Conservation (phyloP, 495 filamentous ascomycete species). For the Podospora conica region DNA sequence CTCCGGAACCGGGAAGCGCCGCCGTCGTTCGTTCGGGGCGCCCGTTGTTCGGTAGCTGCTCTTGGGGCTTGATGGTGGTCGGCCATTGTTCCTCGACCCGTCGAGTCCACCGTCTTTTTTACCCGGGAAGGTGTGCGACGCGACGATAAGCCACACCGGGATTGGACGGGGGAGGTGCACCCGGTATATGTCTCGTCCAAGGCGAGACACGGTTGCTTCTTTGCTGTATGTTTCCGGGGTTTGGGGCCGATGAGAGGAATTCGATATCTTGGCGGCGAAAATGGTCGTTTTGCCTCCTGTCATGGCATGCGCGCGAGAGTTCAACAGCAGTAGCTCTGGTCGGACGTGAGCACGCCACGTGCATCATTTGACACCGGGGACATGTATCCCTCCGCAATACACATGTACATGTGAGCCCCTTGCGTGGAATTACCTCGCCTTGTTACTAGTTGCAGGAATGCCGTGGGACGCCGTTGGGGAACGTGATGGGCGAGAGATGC, state of each 20-base stretch:
- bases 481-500: not conserved
- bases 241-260: not conserved
- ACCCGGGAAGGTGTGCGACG: not conserved
- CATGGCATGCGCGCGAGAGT: not conserved
- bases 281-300: not conserved
- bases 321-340: not conserved
- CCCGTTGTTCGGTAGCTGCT: not conserved
- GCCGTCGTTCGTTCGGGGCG: not conserved
- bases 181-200: not conserved
- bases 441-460: too few relatives aligned
- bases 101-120: not conserved
- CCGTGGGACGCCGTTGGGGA: not conserved
- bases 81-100: not conserved
- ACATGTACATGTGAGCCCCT: not conserved
- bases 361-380: not conserved
- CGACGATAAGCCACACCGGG: not conserved
- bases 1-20: not conserved
- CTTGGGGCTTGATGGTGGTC: too few relatives aligned
- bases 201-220: not conserved
- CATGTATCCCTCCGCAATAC: not conserved
- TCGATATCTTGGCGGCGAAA: not conserved
- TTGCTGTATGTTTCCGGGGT: not conserved
- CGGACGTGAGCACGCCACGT: not conserved
- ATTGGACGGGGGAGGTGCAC: not conserved
- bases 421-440: not conserved